These are phyloP conservation scores for Lodderomyces parapsilosis DNA, from an alignment of 1,139 yeast species.

Conservation along the genomic window DNA sequence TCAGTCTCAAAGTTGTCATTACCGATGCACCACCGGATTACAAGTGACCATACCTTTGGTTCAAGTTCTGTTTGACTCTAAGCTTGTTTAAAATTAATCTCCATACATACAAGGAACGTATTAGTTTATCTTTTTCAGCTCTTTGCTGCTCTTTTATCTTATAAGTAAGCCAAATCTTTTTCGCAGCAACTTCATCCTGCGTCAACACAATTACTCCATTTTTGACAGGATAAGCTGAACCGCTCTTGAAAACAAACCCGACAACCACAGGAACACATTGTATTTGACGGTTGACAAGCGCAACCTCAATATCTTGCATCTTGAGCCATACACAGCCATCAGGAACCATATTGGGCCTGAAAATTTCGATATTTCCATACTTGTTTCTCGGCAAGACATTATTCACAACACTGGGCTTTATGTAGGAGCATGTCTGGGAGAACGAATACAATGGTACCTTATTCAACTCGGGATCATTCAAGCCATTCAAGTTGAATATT, in stretches of 20 bases:
- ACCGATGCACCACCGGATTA: slow-evolving; percentile 40
- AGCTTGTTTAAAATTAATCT: slow-evolving; percentile 19
- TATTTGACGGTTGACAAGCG: slow-evolving; percentile 16
- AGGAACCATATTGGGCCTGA: slow-evolving; percentile 33
- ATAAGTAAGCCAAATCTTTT: slow-evolving; percentile 29
- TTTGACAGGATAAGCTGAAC: slow-evolving; percentile 31
- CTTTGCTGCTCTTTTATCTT: slow-evolving; percentile 16
- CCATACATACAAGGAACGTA: slow-evolving; percentile 21
- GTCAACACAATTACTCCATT: slow-evolving; percentile 29
- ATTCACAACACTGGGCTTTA: slow-evolving; percentile 16
- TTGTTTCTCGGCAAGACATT: slow-evolving; percentile 28
- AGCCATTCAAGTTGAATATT: slow-evolving; percentile 20
- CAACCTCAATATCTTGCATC: slow-evolving; percentile 24
- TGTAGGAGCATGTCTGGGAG: slow-evolving; percentile 31
- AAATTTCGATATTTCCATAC: slow-evolving; percentile 38
- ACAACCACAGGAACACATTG: slow-evolving; percentile 35
- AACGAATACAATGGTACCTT: slow-evolving; percentile 27
- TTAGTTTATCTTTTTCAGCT: not conserved
- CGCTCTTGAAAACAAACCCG: slow-evolving; percentile 29
- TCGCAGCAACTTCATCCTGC: slow-evolving; percentile 19
- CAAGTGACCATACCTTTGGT: slow-evolving; percentile 20
- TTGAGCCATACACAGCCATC: slow-evolving; percentile 30
- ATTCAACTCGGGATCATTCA: slow-evolving; percentile 22
- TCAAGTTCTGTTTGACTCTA: slow-evolving; percentile 23
- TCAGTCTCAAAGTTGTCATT: slow-evolving; percentile 20